Evolutionary conservation across 192 early-diverging fungal species (phyloP).

Genomic region (Chytriomyces confervae): DNA sequence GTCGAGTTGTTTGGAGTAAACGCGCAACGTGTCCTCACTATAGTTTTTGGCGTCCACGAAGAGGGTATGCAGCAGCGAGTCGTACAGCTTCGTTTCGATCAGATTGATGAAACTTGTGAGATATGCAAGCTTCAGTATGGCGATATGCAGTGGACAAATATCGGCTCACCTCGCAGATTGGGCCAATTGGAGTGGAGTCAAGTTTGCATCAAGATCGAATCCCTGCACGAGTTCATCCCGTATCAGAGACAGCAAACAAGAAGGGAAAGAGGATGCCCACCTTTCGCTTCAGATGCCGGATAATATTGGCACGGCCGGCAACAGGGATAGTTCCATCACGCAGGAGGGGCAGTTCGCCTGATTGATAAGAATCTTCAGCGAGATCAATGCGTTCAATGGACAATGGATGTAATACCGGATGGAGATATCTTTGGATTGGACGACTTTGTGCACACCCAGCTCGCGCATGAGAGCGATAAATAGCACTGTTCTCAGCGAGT

Average conservation of each 20-base stretch:
- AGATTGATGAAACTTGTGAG: constrained; percentile 65
- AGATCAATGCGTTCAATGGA: constrained; percentile 59
- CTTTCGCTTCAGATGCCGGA: constrained; percentile 48
- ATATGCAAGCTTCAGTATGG: no score
- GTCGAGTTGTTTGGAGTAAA: constrained; percentile 72
- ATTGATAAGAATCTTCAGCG: constrained; percentile 53
- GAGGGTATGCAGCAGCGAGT: constrained; percentile 82
- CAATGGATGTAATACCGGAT: constrained; percentile 55
- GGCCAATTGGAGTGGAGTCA: constrained; percentile 43
- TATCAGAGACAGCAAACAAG: background rate
- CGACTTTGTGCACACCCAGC: constrained; percentile 65
- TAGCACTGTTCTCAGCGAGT: constrained; percentile 52
- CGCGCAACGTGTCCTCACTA: constrained; percentile 72
- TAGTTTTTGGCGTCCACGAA: constrained; percentile 85
- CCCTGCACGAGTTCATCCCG: constrained; percentile 25
- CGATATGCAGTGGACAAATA: no score
- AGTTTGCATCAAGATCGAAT: constrained; percentile 49
- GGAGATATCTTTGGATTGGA: constrained; percentile 69
- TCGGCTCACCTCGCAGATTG: constrained; percentile 60
- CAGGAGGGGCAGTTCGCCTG: constrained; percentile 76
- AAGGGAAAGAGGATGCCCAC: constrained; percentile 36
- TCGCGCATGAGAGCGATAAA: constrained; percentile 57
- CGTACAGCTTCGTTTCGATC: constrained; percentile 78
- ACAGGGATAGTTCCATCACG: constrained; percentile 59
- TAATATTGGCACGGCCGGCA: constrained; percentile 44